Evolutionary conservation across 306 rosid species (phyloP).

Genomic region (Sechiopsis laciniata): DNA sequence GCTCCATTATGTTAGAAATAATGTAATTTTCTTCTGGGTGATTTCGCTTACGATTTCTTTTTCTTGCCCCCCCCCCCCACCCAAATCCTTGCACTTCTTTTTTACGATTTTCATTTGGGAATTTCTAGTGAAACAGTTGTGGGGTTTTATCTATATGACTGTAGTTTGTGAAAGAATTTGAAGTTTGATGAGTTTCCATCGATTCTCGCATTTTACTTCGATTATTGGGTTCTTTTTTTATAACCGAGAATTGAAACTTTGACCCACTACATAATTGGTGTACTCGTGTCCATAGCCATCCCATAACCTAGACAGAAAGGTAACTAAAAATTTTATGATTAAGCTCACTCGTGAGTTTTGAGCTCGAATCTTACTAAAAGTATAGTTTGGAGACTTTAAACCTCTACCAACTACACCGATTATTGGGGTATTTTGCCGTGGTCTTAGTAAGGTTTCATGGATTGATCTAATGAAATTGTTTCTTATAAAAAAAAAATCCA

Average conservation of each 20-base stretch:
- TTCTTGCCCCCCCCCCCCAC: neutral
- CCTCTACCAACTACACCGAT: neutral
- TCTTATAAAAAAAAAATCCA: too few species aligned
- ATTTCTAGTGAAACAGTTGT: constrained; percentile 5
- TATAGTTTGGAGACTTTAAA: too few species aligned
- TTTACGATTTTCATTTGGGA: neutral
- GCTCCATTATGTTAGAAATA: too few species aligned
- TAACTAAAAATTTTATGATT: too few species aligned
- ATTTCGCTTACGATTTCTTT: constrained; percentile 2
- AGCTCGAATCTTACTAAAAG: too few species aligned
- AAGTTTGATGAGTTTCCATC: neutral
- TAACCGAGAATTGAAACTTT: too few species aligned
- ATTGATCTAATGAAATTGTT: too few species aligned
- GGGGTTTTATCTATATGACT: neutral
- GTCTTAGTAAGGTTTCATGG: neutral
- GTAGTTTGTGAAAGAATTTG: neutral
- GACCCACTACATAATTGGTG: too few species aligned
- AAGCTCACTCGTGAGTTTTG: too few species aligned
- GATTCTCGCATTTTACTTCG: neutral
- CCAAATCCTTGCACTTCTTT: neutral
- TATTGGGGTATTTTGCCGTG: neutral
- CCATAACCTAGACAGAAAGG: too few species aligned
- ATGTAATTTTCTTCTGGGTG: constrained; percentile 3
- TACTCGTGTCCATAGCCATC: too few species aligned
- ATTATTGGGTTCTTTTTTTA: too few species aligned